Conservation (phyloP, 805 yeast species). For the Zygoascus flipseniorum region DNA sequence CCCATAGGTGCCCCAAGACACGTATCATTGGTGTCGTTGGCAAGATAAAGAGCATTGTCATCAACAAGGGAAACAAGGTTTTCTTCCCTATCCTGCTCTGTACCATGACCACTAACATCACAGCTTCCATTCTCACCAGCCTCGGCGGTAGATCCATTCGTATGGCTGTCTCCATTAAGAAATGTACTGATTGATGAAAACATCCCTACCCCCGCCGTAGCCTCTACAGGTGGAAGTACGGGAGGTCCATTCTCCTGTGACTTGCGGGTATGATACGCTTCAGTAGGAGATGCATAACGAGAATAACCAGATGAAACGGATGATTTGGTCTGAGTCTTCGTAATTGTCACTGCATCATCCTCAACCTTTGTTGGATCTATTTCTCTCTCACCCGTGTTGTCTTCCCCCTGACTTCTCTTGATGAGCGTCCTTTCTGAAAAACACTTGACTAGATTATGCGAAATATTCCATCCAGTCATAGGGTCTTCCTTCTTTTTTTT, state of each 20-base stretch:
- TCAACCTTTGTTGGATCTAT: not conserved
- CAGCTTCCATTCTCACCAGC: not conserved
- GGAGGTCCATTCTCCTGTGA: not conserved
- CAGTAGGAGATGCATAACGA: not conserved
- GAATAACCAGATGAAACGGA: not conserved
- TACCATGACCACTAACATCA: not conserved
- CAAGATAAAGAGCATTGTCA: not conserved
- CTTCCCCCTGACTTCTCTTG: not conserved
- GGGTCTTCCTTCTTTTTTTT: slow-evolving; percentile 3
- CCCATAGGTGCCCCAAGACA: not conserved
- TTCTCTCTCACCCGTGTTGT: not conserved
- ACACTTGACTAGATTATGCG: not conserved
- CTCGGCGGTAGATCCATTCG: not conserved
- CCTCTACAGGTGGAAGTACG: not conserved
- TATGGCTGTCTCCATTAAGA: not conserved
- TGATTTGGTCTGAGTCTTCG: not conserved
- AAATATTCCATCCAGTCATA: slow-evolving; percentile 11
- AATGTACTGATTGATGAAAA: not conserved
- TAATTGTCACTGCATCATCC: not conserved
- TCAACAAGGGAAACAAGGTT: not conserved
- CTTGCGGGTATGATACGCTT: not conserved
- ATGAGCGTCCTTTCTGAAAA: not conserved
- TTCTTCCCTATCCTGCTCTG: not conserved
- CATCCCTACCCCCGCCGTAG: not conserved
- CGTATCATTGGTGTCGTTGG: not conserved